These are phyloP conservation scores for apple (Malus domestica) DNA, from an alignment of 306 rosid genomes.

Conservation along the genomic window DNA sequence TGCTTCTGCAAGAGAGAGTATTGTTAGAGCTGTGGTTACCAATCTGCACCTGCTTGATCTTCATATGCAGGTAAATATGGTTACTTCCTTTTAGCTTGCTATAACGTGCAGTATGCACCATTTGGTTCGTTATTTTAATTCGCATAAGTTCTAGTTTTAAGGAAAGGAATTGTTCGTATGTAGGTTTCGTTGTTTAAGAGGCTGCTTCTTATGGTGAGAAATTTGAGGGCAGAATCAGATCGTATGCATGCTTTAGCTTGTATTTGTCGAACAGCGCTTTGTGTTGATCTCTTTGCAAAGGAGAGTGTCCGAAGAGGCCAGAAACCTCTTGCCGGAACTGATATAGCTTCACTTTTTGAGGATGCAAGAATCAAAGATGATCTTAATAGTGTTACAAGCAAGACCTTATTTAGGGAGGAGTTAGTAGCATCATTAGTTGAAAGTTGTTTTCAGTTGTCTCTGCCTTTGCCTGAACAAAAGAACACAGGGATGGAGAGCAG, in stretches of 20 bases:
- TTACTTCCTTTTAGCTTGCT: not conserved
- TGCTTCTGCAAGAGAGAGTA: constrained; percentile 89
- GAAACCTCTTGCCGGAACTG: constrained; percentile 97
- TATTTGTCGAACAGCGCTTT: constrained; percentile 96
- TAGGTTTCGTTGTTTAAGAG: constrained; percentile 94
- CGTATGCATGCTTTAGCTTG: constrained; percentile 98
- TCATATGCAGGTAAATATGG: constrained; percentile 76
- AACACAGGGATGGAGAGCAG: constrained; percentile 93
- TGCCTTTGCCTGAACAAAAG: constrained; percentile 95
- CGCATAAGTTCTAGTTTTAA: not conserved
- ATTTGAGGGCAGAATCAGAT: constrained; percentile 97
- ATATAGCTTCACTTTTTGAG: constrained; percentile 96
- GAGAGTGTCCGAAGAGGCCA: constrained; percentile 99
- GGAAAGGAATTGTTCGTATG: not conserved
- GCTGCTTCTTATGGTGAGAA: constrained; percentile 90
- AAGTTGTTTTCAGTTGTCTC: constrained; percentile 96
- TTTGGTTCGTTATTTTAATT: not conserved
- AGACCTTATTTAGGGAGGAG: constrained; percentile 93
- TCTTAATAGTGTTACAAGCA: constrained; percentile 77
- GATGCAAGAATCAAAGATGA: constrained; percentile 83
- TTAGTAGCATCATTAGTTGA: constrained; percentile 94
- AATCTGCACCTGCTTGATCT: constrained; percentile 95
- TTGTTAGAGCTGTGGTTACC: constrained; percentile 95
- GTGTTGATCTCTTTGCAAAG: constrained; percentile 96
- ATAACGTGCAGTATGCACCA: not conserved